A percentile compares a stretch with the other conserved stretches of the same genome.
Evolutionary conservation across 169 alveolate species (phyloP).

Genomic region (Plasmodium coatneyi): DNA sequence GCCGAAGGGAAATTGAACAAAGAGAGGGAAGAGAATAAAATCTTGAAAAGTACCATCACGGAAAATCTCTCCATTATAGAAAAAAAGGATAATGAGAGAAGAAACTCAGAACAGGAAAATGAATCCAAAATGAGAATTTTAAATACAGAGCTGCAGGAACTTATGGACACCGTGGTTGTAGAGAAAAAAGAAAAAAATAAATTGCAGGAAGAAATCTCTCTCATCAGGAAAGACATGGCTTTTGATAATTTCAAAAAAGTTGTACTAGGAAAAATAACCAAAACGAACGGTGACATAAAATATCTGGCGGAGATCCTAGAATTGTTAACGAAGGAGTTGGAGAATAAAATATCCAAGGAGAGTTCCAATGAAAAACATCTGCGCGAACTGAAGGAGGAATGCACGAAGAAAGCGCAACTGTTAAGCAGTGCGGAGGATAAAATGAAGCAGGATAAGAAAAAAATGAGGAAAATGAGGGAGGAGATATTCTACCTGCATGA

Average conservation of each 20-base stretch:
- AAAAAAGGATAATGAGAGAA: constrained; percentile 18
- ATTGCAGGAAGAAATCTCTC: constrained; percentile 12
- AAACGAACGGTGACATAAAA: constrained; percentile 52
- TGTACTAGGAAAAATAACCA: constrained; percentile 14
- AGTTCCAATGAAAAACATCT: not conserved
- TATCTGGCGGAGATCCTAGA: constrained; percentile 43
- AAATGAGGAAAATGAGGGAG: constrained; percentile 9
- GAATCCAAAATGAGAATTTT: constrained; percentile 9
- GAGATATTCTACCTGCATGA: constrained; percentile 13
- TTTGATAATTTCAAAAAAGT: constrained; percentile 53
- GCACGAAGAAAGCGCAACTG: not conserved
- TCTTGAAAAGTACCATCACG: not conserved
- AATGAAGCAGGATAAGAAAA: not conserved
- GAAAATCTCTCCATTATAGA: constrained; percentile 3
- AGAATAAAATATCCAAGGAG: constrained; percentile 30
- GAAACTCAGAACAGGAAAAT: not conserved
- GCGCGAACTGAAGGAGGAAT: constrained; percentile 17
- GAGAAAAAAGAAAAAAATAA: constrained; percentile 34
- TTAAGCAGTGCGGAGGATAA: constrained; percentile 1
- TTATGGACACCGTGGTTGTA: not conserved
- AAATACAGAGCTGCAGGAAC: constrained; percentile 1
- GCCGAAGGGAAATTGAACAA: not conserved
- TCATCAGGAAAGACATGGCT: constrained; percentile 13
- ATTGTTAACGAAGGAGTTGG: constrained; percentile 42
- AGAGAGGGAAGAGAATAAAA: constrained; percentile 37